phyloP scores from a whole-genome alignment of 192 early-diverging fungal species.

The Umbelopsis isabellina region DNA sequence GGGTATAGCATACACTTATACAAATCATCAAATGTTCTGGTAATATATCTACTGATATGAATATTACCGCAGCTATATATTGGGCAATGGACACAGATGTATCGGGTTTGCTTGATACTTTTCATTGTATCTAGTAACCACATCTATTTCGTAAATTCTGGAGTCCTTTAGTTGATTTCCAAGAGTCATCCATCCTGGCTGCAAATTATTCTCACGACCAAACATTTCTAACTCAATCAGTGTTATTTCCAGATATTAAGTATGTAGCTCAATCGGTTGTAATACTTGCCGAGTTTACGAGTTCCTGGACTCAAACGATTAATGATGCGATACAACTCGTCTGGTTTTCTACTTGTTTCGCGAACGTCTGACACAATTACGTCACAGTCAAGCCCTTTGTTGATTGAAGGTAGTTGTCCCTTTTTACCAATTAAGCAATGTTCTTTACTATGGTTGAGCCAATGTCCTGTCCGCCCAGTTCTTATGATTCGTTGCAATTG shows the following conservation, averaged over 20 bases:
- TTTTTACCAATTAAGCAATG: slow-evolving; percentile 66
- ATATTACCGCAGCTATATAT: not conserved
- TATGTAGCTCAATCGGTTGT: slow-evolving; percentile 6
- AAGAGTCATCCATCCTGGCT: slow-evolving; percentile 65
- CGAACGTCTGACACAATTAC: slow-evolving; percentile 64
- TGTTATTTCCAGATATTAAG: not conserved
- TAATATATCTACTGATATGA: too few species aligned
- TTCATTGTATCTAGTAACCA: slow-evolving; percentile 40
- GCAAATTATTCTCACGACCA: slow-evolving; percentile 61
- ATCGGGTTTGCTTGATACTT: slow-evolving; percentile 35
- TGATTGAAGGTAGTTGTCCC: slow-evolving; percentile 43
- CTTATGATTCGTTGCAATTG: slow-evolving; percentile 64
- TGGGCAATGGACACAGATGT: slow-evolving; percentile 25
- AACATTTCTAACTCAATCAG: slow-evolving; percentile 51
- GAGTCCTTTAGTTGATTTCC: slow-evolving; percentile 66
- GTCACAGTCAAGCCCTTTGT: slow-evolving; percentile 56
- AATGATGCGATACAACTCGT: slow-evolving; percentile 63
- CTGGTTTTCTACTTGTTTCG: slow-evolving; percentile 64
- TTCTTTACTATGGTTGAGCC: slow-evolving; percentile 71
- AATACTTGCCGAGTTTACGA: slow-evolving; percentile 50
- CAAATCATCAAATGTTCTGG: too few species aligned
- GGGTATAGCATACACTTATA: too few species aligned
- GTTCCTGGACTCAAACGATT: slow-evolving; percentile 59
- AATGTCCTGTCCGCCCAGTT: slow-evolving; percentile 67
- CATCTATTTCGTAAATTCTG: slow-evolving; percentile 53